Conservation (phyloP, 352 stramenopile species). For the Lagenidium sp. region DNA sequence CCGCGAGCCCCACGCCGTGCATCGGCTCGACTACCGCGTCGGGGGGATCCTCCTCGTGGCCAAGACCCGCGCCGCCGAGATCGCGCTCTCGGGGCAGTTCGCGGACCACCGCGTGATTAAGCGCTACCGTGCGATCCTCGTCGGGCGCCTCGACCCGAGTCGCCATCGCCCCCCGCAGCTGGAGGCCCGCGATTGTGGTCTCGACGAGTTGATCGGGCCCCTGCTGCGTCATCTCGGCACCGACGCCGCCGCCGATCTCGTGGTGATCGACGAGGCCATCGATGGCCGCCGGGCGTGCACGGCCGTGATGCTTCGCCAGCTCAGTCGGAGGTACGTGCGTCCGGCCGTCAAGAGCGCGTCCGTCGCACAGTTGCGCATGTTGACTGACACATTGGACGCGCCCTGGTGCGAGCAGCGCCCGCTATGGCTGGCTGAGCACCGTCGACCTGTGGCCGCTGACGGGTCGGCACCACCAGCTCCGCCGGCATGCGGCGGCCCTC, state of each 20-base stretch:
- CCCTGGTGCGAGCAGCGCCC: slow-evolving; percentile 17
- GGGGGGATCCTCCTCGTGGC: slow-evolving; percentile 49
- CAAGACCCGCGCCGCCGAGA: slow-evolving; percentile 37
- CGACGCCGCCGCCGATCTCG: background rate
- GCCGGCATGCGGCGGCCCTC: slow-evolving; percentile 41
- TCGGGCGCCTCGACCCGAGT: slow-evolving; percentile 16
- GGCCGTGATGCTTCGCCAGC: background rate
- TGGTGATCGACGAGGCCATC: background rate
- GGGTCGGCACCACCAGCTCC: slow-evolving; percentile 60
- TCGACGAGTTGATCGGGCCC: no score
- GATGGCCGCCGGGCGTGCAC: background rate
- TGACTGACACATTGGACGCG: no score
- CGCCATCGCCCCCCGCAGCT: no score
- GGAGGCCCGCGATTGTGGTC: no score
- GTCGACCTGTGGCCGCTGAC: slow-evolving; percentile 62
- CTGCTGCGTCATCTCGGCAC: background rate
- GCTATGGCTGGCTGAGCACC: slow-evolving; percentile 51
- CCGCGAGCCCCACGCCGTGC: slow-evolving; percentile 28
- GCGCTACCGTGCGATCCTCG: slow-evolving; percentile 45
- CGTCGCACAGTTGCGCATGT: no score
- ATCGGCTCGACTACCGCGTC: slow-evolving; percentile 53
- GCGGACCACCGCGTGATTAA: slow-evolving; percentile 34
- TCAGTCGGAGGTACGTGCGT: background rate
- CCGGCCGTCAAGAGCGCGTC: no score
- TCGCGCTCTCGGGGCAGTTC: slow-evolving; percentile 31